Evolutionary conservation across 2,329 filamentous ascomycete species (phyloP).

Genomic region (Lecanicillium sp.): DNA sequence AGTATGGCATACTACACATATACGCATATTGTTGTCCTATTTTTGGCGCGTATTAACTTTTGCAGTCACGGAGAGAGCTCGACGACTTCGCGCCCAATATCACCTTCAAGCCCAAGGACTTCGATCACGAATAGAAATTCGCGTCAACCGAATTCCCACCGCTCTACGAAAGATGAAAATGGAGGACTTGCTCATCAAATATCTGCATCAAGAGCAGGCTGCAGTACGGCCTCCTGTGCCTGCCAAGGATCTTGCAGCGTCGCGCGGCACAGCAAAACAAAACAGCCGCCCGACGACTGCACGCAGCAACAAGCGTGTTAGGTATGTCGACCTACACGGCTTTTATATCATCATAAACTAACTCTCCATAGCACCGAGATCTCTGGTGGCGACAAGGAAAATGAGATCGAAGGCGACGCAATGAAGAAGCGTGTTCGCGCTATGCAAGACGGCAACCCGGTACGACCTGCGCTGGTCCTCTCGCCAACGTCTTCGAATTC

Average conservation of each 20-base stretch:
- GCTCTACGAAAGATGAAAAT: constrained; percentile 74
- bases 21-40: no score
- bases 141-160: constrained; percentile 85
- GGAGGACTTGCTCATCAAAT: constrained; percentile 63
- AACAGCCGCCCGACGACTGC: constrained; percentile 19
- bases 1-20: no score
- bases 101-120: constrained; percentile 81
- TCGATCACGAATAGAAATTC: constrained; percentile 80
- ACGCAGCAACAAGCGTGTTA: constrained; percentile 42
- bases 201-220: constrained; percentile 37
- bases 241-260: constrained; percentile 38
- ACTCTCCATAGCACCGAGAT: constrained; percentile 53
- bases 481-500: constrained; percentile 82
- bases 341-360: constrained; percentile 25
- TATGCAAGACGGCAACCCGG: constrained; percentile 32
- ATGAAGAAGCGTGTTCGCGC: constrained; percentile 62
- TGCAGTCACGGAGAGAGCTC: constrained; percentile 77
- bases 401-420: constrained; percentile 55
- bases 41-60: constrained; percentile 14
- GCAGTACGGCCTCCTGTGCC: constrained; percentile 39
- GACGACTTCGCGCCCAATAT: constrained; percentile 84
- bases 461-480: constrained; percentile 54
- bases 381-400: constrained; percentile 66
- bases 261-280: constrained; percentile 20
- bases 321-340: constrained; percentile 33